A percentile compares a stretch with the other conserved stretches of the same genome.
These are phyloP conservation scores for Pseudogymnoascus sp. DNA, from an alignment of 2,329 filamentous ascomycete species.

Conservation along the genomic window DNA sequence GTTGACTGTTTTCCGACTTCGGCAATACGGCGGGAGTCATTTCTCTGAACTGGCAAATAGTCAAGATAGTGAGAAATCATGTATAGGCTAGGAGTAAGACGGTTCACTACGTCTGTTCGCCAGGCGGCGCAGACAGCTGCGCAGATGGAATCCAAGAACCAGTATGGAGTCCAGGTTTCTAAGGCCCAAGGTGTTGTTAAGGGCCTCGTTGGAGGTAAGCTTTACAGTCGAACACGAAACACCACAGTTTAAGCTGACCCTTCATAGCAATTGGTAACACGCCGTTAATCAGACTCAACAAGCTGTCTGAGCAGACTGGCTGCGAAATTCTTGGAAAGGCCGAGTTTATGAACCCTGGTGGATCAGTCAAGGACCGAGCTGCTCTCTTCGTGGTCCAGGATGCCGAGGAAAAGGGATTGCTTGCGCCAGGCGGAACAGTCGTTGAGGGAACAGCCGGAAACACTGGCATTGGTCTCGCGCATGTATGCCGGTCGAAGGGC, in stretches of 20 bases:
- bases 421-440: constrained; percentile 82
- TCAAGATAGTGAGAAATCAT: constrained; percentile 5
- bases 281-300: constrained; percentile 82
- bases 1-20: constrained; percentile 1
- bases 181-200: constrained; percentile 58
- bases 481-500: constrained; percentile 85
- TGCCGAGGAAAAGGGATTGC: constrained; percentile 78
- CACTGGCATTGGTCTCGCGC: constrained; percentile 93
- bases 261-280: constrained; percentile 87
- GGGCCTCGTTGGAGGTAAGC: constrained; percentile 57
- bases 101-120: constrained; percentile 46
- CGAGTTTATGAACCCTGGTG: constrained; percentile 97
- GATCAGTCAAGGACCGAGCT: constrained; percentile 91
- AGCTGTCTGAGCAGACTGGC: constrained; percentile 79
- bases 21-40: not conserved
- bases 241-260: constrained; percentile 8
- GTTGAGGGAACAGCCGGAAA: constrained; percentile 97
- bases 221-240: not conserved
- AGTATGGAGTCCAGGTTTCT: constrained; percentile 54
- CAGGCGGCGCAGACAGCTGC: constrained; percentile 38
- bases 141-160: constrained; percentile 40
- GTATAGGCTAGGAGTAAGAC: constrained; percentile 35
- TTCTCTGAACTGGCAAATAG: not conserved
- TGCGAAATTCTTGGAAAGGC: constrained; percentile 94
- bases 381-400: constrained; percentile 90